Percentiles rank a stretch among this genome's conserved stretches.
phyloP scores from a whole-genome alignment of 2,329 filamentous ascomycete genomes.

The Nakataea oryzae region DNA sequence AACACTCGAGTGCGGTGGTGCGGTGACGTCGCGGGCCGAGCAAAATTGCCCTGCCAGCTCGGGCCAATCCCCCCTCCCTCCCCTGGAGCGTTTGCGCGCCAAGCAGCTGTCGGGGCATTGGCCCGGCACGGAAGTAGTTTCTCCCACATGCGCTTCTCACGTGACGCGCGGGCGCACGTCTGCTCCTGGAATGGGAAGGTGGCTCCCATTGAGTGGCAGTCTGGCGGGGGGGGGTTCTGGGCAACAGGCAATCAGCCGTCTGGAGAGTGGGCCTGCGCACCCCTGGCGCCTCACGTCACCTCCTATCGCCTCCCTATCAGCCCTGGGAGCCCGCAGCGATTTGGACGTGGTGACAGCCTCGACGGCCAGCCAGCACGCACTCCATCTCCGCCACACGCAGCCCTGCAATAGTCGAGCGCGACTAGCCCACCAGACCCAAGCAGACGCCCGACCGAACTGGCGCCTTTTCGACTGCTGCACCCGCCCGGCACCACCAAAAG shows the following conservation, averaged over 20 bases:
- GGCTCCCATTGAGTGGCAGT: not conserved
- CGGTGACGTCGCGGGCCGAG: not conserved
- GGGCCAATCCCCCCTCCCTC: too few relatives aligned
- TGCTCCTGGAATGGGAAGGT: too few relatives aligned
- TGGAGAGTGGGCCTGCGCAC: not conserved
- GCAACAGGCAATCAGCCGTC: not conserved
- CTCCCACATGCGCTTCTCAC: not conserved
- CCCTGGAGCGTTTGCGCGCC: too few relatives aligned
- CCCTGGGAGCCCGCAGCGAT: too few relatives aligned
- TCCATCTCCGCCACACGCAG: not conserved
- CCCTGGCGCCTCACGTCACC: not conserved
- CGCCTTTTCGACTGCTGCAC: not conserved
- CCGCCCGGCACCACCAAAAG: not conserved
- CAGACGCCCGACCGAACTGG: too few relatives aligned
- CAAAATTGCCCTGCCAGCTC: too few relatives aligned
- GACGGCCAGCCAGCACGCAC: not conserved
- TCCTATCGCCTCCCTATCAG: not conserved
- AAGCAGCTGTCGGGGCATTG: too few relatives aligned
- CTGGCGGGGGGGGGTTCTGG: too few relatives aligned
- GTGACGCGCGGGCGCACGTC: too few relatives aligned
- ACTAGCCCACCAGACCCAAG: too few relatives aligned
- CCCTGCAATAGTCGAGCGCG: not conserved
- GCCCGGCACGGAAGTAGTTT: not conserved
- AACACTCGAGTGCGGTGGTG: not conserved
- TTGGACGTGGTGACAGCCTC: not conserved